phyloP scores from a whole-genome alignment of 768 basidiomycete species.

The Lyophyllum semitale region DNA sequence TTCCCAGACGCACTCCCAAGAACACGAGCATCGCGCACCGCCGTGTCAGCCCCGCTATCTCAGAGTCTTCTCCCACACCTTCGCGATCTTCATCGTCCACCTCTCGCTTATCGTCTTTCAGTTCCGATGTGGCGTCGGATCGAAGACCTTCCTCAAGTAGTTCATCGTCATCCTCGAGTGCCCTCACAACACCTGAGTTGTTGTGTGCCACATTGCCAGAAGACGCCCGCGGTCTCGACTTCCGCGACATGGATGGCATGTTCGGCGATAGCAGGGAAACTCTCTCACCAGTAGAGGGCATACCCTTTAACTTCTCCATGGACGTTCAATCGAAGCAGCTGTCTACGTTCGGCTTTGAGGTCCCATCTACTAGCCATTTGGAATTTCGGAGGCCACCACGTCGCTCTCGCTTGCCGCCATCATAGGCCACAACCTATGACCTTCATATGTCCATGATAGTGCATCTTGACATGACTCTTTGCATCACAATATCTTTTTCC shows the following conservation, averaged over 20 bases:
- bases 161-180: constrained; percentile 11
- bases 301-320: background rate
- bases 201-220: constrained; percentile 1
- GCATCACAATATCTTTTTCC: background rate
- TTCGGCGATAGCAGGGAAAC: background rate
- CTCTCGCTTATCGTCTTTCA: constrained; percentile 10
- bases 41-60: constrained; percentile 8
- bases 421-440: background rate
- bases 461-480: constrained; percentile 16
- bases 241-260: background rate
- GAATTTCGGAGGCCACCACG: background rate
- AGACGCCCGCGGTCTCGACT: constrained; percentile 8
- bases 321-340: background rate
- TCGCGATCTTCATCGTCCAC: constrained; percentile 12
- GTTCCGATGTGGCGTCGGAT: constrained; percentile 4
- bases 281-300: background rate
- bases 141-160: constrained; percentile 16
- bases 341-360: background rate
- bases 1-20: constrained; percentile 27
- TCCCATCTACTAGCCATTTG: background rate
- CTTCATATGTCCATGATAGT: constrained; percentile 19
- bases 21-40: constrained; percentile 13
- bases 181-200: constrained; percentile 13
- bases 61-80: constrained; percentile 10
- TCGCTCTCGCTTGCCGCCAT: background rate